A percentile compares a stretch with the other conserved stretches of the same genome.
phyloP scores from a whole-genome alignment of 306 rosid species.

The Benincasa hispida region DNA sequence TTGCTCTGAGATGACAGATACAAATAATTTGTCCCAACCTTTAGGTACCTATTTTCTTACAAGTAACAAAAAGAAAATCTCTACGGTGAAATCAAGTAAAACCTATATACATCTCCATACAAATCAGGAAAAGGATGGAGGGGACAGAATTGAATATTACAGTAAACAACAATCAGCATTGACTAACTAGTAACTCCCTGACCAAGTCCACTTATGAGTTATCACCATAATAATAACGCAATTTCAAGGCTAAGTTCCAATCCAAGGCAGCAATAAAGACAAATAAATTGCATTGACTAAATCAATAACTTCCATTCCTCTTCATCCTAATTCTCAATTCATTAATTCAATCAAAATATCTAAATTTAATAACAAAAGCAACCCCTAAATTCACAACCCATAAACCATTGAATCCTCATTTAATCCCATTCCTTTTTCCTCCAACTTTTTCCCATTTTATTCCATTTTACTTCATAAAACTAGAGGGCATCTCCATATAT shows the following conservation, averaged over 20 bases:
- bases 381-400: too few species aligned
- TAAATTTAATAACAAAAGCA: too few species aligned
- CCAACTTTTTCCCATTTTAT: too few species aligned
- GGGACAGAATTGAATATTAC: neutral
- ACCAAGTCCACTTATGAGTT: neutral
- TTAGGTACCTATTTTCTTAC: slow-evolving; percentile 23
- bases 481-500: neutral
- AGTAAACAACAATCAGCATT: neutral
- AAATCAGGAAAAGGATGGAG: neutral
- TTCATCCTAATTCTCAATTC: neutral
- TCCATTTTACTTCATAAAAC: neutral
- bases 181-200: neutral
- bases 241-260: neutral
- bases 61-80: neutral
- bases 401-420: too few species aligned
- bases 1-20: slow-evolving; percentile 24
- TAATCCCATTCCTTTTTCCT: too few species aligned
- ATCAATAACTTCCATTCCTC: neutral
- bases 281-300: neutral
- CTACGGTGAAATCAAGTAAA: neutral
- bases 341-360: neutral
- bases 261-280: neutral
- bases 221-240: neutral
- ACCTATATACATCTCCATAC: too few species aligned
- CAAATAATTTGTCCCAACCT: slow-evolving; percentile 39